These are phyloP conservation scores for Aechmea fasciata DNA, from an alignment of 176 grass and related monocot genomes.

Conservation along the genomic window DNA sequence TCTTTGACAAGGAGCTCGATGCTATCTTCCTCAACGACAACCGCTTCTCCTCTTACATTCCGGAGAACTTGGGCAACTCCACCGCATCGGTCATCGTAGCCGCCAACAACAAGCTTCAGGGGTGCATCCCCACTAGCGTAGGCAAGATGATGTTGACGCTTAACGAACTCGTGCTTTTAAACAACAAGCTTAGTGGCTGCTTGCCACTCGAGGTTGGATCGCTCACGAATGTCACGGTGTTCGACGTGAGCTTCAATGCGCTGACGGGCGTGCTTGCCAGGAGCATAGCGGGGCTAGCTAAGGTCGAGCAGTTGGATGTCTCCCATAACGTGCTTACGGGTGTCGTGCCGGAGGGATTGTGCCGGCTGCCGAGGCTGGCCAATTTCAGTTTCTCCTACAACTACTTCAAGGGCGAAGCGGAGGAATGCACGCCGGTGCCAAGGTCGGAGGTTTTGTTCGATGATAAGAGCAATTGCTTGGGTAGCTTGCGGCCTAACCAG, in stretches of 20 bases:
- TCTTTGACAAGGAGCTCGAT: conserved; percentile 39
- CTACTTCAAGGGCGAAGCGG: conserved; percentile 29
- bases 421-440: conserved; percentile 13
- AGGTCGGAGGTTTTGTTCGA: conserved; percentile 12
- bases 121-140: conserved; percentile 30
- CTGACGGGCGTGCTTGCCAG: conserved; percentile 26
- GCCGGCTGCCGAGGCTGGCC: conserved; percentile 20
- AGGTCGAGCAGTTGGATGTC: conserved; percentile 23
- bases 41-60: conserved; percentile 24
- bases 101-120: conserved; percentile 34
- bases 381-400: conserved; percentile 38
- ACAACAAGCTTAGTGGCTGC: conserved; percentile 28
- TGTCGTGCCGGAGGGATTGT: conserved; percentile 12
- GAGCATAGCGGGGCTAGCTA: conserved; percentile 20
- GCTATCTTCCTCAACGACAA: conserved; percentile 39
- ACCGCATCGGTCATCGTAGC: conserved; percentile 30
- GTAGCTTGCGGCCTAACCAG: conserved; percentile 14
- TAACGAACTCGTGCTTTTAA: conserved; percentile 28
- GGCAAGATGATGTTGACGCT: conserved; percentile 15
- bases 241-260: conserved; percentile 25
- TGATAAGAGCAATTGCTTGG: conserved; percentile 37
- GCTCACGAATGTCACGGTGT: conserved; percentile 22
- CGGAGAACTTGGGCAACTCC: conserved; percentile 36
- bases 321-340: conserved; percentile 36
- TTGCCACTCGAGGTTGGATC: conserved; percentile 24